A percentile compares a stretch with the other conserved stretches of the same genome.
These are phyloP conservation scores for Moniliophthora roreri DNA, from an alignment of 1,284 basidiomycete genomes.

Conservation along the genomic window DNA sequence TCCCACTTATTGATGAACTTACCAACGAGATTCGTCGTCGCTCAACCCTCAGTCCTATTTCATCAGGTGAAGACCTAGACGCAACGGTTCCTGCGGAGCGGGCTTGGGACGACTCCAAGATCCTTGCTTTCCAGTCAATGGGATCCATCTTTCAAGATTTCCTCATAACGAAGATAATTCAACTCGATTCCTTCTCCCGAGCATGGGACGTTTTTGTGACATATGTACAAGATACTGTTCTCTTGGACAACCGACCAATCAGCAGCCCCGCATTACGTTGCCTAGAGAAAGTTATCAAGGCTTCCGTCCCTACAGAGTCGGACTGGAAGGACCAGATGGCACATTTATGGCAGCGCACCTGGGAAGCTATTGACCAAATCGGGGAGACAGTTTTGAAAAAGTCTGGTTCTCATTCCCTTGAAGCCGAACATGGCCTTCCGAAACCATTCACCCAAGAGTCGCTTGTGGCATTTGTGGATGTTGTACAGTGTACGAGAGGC, in stretches of 20 bases:
- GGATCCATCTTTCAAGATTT: constrained; percentile 86
- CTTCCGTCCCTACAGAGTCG: constrained; percentile 40
- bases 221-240: constrained; percentile 68
- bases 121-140: constrained; percentile 82
- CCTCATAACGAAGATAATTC: constrained; percentile 70
- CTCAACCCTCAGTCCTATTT: constrained; percentile 6
- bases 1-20: constrained; percentile 82
- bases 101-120: constrained; percentile 86
- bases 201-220: constrained; percentile 75
- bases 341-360: constrained; percentile 60
- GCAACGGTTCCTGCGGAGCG: constrained; percentile 26
- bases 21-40: constrained; percentile 53
- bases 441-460: constrained; percentile 84
- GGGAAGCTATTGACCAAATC: constrained; percentile 71
- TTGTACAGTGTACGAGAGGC: constrained; percentile 59
- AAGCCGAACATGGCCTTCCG: constrained; percentile 18
- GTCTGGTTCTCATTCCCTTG: constrained; percentile 23
- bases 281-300: constrained; percentile 75
- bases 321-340: constrained; percentile 42
- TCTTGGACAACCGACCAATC: constrained; percentile 66
- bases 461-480: constrained; percentile 77
- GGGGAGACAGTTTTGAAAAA: constrained; percentile 52
- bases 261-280: constrained; percentile 81
- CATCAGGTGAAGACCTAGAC: neutral
- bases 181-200: constrained; percentile 64